phyloP scores from a whole-genome alignment of 73 alveolate species.

The Symbiodinium pilosum region DNA sequence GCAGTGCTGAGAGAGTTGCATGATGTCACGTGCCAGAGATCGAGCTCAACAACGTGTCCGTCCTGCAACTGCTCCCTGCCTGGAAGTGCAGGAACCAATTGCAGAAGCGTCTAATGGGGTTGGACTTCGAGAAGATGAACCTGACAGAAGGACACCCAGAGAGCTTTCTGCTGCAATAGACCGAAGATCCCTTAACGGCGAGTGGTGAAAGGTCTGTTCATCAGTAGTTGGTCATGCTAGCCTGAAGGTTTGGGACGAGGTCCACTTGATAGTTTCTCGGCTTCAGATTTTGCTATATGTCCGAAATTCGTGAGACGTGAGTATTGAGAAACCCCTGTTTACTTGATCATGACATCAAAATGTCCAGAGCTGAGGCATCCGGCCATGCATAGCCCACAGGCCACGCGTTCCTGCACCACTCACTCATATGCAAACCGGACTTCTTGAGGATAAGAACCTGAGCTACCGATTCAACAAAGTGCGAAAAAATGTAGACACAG shows the following conservation, averaged over 20 bases:
- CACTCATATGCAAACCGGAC: background rate
- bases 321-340: background rate
- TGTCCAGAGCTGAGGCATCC: background rate
- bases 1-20: too few species aligned
- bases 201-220: too few species aligned
- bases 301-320: too few species aligned
- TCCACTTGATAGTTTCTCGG: too few species aligned
- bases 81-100: conserved; percentile 7
- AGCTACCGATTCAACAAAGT: background rate
- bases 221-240: too few species aligned
- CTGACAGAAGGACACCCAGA: conserved; percentile 8
- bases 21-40: too few species aligned
- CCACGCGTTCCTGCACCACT: conserved; percentile 27
- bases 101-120: conserved; percentile 53
- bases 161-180: too few species aligned
- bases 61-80: background rate
- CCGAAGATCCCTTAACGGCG: too few species aligned
- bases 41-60: background rate
- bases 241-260: too few species aligned
- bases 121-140: conserved; percentile 60
- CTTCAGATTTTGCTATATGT: too few species aligned
- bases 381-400: conserved; percentile 65
- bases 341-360: background rate
- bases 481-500: background rate
- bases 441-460: too few species aligned